Evolutionary conservation across 192 early-diverging fungal species (phyloP), one percentile per base, ranked within the genome.

Genomic region (Kappamyces sp.): DNA sequence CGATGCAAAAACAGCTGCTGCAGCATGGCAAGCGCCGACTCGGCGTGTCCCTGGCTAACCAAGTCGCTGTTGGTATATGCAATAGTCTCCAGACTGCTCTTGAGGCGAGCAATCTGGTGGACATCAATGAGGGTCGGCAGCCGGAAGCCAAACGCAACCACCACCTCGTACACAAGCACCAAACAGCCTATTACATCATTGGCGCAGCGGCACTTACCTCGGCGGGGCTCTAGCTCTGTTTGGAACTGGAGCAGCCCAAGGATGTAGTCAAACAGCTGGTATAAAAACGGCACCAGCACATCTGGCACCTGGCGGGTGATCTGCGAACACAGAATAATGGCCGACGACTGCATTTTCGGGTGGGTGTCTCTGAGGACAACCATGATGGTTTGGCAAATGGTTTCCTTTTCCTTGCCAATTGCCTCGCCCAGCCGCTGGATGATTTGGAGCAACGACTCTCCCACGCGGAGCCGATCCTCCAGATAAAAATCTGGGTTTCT

Each of bases 401-500:
- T 65, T 46, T 31, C 32, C 6, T 29, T 66, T 68, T 91, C 93
- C 63, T 88, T 86, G 3, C 78, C 79, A n/a, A 93, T 79, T 12
- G 82, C 87, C 42, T 80, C 73, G 0, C 94, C 94, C 51, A 80
- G 78, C 0, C 91, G 75, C 61, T 88, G 86, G 4, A 91, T 82
- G 1, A 87, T 93, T 68, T 93, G 89, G 45, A 89, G 64, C 7
- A 95, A 74, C 7, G 89, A 90, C 66, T 98, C 93, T 6, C 94
- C 94, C 1, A 92, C 63, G 1, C 91, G 83, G 45, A 93, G 61
- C 11, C 87, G 75, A 40, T 85, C 78, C 58, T 95, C 91, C 30
- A 89, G 15, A 1, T 62, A 60, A 33, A 74, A 49, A 0, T 64
- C 59, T 0, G 57, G 53, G 14, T 68, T 73, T 5, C 64, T 51